phyloP scores from a whole-genome alignment of 495 filamentous ascomycete species.

The Parathielavia hyrcaniae region DNA sequence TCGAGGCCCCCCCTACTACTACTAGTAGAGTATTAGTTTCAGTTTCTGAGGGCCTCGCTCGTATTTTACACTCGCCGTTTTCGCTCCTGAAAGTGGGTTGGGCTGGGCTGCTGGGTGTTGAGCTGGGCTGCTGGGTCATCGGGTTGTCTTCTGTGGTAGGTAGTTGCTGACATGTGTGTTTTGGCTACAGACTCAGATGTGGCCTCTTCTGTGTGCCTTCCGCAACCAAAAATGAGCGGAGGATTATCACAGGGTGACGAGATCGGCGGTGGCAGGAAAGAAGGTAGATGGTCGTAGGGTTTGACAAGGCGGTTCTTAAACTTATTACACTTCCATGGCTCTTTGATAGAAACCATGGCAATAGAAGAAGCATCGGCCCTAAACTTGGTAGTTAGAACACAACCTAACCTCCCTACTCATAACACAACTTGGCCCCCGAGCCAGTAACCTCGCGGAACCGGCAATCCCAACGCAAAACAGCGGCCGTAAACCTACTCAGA shows the following conservation, averaged over 20 bases:
- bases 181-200: slow-evolving; percentile 34
- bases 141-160: background rate
- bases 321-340: background rate
- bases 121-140: no score
- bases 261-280: background rate
- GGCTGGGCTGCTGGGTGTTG: no score
- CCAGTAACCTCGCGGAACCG: background rate
- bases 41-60: no score
- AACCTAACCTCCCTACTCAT: background rate
- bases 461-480: slow-evolving; percentile 2
- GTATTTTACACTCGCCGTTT: no score
- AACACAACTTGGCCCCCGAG: background rate
- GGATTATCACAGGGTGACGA: background rate
- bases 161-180: background rate
- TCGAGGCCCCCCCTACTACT: slow-evolving; percentile 1
- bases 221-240: slow-evolving; percentile 27
- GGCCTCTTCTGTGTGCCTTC: slow-evolving; percentile 41
- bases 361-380: background rate
- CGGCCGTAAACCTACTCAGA: slow-evolving; percentile 10
- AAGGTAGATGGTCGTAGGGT: background rate
- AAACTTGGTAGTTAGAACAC: background rate
- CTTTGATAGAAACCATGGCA: background rate
- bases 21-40: no score
- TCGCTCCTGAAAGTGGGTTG: no score
- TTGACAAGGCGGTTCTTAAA: background rate